Percentiles rank a stretch among this genome's conserved stretches.
These are phyloP conservation scores for Sonneratia caseolaris DNA, from an alignment of 345 rosid species.

Conservation along the genomic window DNA sequence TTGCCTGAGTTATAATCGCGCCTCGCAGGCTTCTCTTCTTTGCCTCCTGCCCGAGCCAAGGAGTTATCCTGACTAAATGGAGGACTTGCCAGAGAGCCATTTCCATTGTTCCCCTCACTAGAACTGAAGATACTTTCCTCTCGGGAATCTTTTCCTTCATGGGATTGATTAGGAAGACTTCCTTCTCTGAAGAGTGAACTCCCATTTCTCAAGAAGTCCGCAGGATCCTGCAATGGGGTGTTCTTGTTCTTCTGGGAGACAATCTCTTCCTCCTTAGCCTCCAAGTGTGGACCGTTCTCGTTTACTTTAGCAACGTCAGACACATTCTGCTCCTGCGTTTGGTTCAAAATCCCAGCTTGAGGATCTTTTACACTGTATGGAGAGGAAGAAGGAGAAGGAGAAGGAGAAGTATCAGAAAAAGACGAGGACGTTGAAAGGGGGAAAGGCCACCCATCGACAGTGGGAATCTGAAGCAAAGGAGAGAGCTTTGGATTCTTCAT, in stretches of 20 bases:
- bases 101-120: neutral
- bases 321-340: conserved; percentile 11
- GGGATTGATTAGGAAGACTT: neutral
- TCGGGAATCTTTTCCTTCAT: neutral
- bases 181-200: neutral
- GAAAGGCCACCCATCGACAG: conserved; percentile 1
- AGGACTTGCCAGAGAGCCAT: neutral
- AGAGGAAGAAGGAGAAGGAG: neutral
- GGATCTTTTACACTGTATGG: neutral
- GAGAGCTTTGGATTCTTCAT: conserved; percentile 13
- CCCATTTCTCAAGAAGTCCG: neutral
- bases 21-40: neutral
- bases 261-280: neutral
- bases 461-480: conserved; percentile 15
- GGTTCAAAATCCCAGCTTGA: conserved; percentile 3
- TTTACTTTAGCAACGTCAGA: conserved; percentile 8
- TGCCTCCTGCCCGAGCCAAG: neutral
- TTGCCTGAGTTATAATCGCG: neutral
- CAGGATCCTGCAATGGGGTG: neutral
- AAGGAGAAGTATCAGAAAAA: neutral
- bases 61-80: neutral
- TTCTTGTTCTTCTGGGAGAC: neutral
- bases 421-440: neutral
- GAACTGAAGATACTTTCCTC: neutral
- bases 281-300: conserved; percentile 2